Evolutionary conservation across 2,329 filamentous ascomycete species (phyloP).

Genomic region (Curvularia sp.): DNA sequence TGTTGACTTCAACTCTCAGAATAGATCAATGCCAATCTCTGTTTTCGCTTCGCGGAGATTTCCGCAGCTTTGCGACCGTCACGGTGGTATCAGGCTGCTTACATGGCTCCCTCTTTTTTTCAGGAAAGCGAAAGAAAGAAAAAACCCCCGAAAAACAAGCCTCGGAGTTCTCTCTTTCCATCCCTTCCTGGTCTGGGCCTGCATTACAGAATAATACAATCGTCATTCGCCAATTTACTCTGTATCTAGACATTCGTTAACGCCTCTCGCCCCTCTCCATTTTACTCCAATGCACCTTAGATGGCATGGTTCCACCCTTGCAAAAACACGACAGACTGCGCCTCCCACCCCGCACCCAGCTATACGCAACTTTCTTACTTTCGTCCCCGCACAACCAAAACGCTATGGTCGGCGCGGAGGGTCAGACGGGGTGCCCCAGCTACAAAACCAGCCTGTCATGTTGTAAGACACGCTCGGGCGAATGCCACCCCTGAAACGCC

Average conservation of each 20-base stretch:
- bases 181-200: conserved; percentile 13
- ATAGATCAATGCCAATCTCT: background rate
- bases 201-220: conserved; percentile 28
- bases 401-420: conserved; percentile 4
- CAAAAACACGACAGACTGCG: conserved; percentile 18
- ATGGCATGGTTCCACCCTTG: conserved; percentile 1
- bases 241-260: background rate
- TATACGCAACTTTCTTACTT: conserved; percentile 1
- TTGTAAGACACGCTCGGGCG: conserved; percentile 33
- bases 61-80: background rate
- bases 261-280: background rate
- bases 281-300: conserved; percentile 2
- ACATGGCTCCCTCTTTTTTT: background rate
- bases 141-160: background rate
- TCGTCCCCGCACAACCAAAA: conserved; percentile 3
- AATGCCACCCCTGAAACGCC: conserved; percentile 27
- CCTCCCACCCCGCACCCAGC: conserved; percentile 7
- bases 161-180: background rate
- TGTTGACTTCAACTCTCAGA: background rate
- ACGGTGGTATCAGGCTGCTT: background rate
- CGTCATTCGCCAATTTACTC: conserved; percentile 21
- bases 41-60: background rate
- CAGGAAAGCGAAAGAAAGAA: background rate
- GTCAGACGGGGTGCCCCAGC: background rate
- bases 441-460: conserved; percentile 18